These are phyloP conservation scores for Mucor mucedo DNA, from an alignment of 371 early-diverging fungal genomes.

Conservation along the genomic window DNA sequence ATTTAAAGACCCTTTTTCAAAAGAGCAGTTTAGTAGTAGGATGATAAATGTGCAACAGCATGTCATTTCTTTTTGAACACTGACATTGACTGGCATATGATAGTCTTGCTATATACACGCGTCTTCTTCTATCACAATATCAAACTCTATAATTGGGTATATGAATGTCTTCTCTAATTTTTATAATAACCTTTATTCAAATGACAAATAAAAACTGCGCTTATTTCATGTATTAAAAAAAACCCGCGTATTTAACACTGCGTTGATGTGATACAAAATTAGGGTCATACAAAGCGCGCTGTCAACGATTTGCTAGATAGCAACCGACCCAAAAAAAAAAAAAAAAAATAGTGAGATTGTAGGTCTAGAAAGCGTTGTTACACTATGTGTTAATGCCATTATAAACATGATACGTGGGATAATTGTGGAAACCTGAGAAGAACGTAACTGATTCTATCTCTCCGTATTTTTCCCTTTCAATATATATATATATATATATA, in stretches of 20 bases:
- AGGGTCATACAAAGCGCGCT: slow-evolving; percentile 4
- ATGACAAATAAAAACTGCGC: too few species aligned
- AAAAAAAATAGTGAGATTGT: too few species aligned
- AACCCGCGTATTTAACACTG: too few species aligned
- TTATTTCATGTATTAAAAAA: too few species aligned
- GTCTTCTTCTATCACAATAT: not conserved
- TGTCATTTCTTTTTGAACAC: not conserved
- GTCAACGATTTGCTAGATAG: not conserved
- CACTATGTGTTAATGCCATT: not conserved
- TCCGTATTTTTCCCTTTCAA: not conserved
- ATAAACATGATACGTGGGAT: slow-evolving; percentile 3
- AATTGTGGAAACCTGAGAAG: not conserved
- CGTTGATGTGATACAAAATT: not conserved
- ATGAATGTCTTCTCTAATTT: too few species aligned
- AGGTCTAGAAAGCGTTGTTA: not conserved
- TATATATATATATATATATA: not conserved
- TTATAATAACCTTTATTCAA: too few species aligned
- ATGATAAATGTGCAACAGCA: slow-evolving; percentile 1
- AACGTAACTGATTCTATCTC: not conserved
- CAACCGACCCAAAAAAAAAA: too few species aligned
- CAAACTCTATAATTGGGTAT: too few species aligned
- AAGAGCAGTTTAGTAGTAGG: not conserved
- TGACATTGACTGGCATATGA: not conserved
- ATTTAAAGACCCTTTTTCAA: not conserved
- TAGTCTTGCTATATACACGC: not conserved